A percentile compares a stretch with the other conserved stretches of the same genome.
phyloP scores from a whole-genome alignment of 495 filamentous ascomycete species.

The Staphylotrichum tortipilum region DNA sequence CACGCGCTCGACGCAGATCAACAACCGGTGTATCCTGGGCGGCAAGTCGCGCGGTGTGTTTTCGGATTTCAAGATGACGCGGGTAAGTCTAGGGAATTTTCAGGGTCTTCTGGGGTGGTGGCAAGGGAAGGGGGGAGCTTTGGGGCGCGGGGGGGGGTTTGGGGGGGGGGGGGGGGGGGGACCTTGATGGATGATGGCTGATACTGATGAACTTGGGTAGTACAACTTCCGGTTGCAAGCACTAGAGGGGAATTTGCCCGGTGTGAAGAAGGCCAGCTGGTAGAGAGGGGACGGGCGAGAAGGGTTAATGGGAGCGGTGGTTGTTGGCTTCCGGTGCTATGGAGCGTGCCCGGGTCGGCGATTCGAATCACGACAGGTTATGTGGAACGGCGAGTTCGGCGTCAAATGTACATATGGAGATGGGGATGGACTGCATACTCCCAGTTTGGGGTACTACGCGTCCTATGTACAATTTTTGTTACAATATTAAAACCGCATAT shows the following conservation, averaged over 20 bases:
- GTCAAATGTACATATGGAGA: background rate
- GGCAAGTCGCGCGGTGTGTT: slow-evolving; percentile 81
- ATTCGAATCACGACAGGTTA: background rate
- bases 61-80: slow-evolving; percentile 78
- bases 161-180: too few relatives aligned
- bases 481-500: slow-evolving; percentile 18
- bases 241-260: slow-evolving; percentile 76
- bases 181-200: slow-evolving; percentile 28
- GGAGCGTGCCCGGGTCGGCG: background rate
- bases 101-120: too few relatives aligned
- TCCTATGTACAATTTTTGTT: slow-evolving; percentile 19
- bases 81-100: slow-evolving; percentile 54
- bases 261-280: slow-evolving; percentile 95
- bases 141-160: too few relatives aligned
- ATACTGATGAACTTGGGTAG: slow-evolving; percentile 43
- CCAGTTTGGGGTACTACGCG: background rate
- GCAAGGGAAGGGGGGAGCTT: too few relatives aligned
- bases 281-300: too few relatives aligned
- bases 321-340: background rate
- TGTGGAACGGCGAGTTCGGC: background rate
- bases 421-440: background rate
- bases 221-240: slow-evolving; percentile 90
- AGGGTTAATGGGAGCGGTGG: too few relatives aligned
- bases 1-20: slow-evolving; percentile 85
- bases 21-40: slow-evolving; percentile 82